Percentiles rank a stretch among this genome's conserved stretches.
phyloP scores from a whole-genome alignment of 305 asterid species.

The Solanum aculeatissimum region DNA sequence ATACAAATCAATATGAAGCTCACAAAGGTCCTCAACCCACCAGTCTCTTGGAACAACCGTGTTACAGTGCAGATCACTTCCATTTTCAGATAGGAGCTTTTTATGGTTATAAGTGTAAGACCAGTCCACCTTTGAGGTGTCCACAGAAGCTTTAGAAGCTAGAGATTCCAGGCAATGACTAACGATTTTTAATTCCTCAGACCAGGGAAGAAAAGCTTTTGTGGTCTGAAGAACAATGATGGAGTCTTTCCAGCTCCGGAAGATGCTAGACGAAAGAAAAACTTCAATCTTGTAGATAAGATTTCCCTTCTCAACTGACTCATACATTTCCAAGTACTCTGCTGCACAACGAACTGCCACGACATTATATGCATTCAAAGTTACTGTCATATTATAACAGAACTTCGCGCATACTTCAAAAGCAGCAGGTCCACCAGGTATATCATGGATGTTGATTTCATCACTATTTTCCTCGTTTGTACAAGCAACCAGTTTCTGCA shows the following conservation, averaged over 20 bases:
- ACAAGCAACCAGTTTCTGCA: conserved; percentile 44
- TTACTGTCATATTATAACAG: conserved; percentile 70
- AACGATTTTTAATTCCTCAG: conserved; percentile 62
- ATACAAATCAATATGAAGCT: conserved; percentile 49
- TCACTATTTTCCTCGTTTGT: conserved; percentile 27
- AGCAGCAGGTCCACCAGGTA: conserved; percentile 79
- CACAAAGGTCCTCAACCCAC: conserved; percentile 86
- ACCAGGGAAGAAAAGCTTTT: conserved; percentile 49
- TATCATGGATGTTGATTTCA: conserved; percentile 46
- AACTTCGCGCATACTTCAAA: conserved; percentile 73
- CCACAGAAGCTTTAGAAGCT: conserved; percentile 53
- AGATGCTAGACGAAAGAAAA: conserved; percentile 58
- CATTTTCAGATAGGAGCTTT: conserved; percentile 42
- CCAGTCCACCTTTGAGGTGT: conserved; percentile 73
- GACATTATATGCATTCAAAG: conserved; percentile 69
- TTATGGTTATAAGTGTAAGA: conserved; percentile 63
- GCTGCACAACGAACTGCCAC: conserved; percentile 79
- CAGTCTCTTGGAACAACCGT: conserved; percentile 70
- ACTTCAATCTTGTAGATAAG: conserved; percentile 65
- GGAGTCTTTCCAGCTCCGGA: conserved; percentile 79
- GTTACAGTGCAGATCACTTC: conserved; percentile 37
- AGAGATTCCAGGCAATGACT: conserved; percentile 59
- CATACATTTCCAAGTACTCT: conserved; percentile 74
- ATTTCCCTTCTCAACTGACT: conserved; percentile 66
- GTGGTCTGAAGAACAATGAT: conserved; percentile 63